A percentile compares a stretch with the other conserved stretches of the same genome.
Conservation (phyloP, 495 filamentous ascomycete species). For the Penicillium simplicissimum region DNA sequence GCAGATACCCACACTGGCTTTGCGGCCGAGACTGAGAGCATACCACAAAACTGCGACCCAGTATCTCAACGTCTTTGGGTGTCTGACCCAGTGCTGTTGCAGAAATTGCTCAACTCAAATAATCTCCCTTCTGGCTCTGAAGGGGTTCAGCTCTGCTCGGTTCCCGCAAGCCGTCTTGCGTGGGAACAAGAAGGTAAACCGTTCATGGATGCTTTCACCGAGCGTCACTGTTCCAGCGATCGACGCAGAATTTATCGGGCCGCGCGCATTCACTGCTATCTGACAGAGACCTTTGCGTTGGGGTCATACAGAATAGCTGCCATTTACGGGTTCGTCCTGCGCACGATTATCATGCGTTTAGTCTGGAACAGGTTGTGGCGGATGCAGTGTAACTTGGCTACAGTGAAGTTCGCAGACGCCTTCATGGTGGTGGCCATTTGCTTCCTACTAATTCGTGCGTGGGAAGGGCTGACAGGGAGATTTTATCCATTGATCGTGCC, state of each 20-base stretch:
- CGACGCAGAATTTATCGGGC: not conserved
- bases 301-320: slow-evolving; percentile 1
- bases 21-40: not conserved
- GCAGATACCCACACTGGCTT: not conserved
- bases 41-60: not conserved
- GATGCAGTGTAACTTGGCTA: not conserved
- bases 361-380: not conserved
- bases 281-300: slow-evolving; percentile 4
- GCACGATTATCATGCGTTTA: not conserved
- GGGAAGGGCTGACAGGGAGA: not conserved
- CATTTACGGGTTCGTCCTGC: not conserved
- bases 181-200: not conserved
- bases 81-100: not conserved
- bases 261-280: not conserved
- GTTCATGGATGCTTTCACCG: slow-evolving; percentile 5
- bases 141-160: not conserved
- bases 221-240: not conserved
- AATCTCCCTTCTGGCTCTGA: not conserved
- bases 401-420: not conserved
- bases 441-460: not conserved
- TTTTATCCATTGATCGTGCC: not conserved
- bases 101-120: not conserved
- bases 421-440: not conserved
- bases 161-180: not conserved
- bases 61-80: slow-evolving; percentile 1